Base-by-base conservation (phyloP, 306 rosid species). In the Cicer pinnatifidum region DNA sequence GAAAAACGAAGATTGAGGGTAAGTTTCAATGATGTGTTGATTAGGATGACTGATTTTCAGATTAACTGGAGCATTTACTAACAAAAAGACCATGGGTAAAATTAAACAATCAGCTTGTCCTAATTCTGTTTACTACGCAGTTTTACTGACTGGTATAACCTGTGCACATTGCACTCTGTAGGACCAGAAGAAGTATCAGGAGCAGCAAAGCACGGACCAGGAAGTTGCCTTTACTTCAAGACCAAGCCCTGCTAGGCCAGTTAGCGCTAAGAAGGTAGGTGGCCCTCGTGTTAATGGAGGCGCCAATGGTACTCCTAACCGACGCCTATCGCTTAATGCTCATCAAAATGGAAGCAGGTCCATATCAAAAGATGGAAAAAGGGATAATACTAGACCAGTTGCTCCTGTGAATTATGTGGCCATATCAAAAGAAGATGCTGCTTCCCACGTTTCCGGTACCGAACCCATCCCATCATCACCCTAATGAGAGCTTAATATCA, bases 1-100 rank as follows among this genome's bases (percentile, higher is more conserved):
- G 99, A 95, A 72, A 95, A 87, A 79, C 91, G 99, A 81, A 92
- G 97, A 84, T 17, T 83, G 88, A 87, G 91, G 90, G 99, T 95
- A 76, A 16, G 88, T 81, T 76, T 66, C 73, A 19, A 58, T 5
- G 47, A 71, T 9, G 60, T 46, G 47, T 52, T 62, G 46, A 61
- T 62, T 69, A 28, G 35, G 61, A 69, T 45, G 48, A 63, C 50
- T 28, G 37, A 44, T 52, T 75, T 37, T 81, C 11, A 33, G 20
- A 40, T 39, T 67, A 45, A 20, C 35, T 57, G 16, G 40, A 69
- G 62, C 77, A 69, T 33, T 68, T 73, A 19, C 67, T 23, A 3
- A 53, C 45, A 41, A 44, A 15, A 52, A 61, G 67, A 40, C n/a
- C 7, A 0, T 12, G 38, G 64, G 43, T 47, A 59, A 71, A 67